Evolutionary conservation across 352 stramenopile species (phyloP).

Genomic region (Phytophthora citrophthora): DNA sequence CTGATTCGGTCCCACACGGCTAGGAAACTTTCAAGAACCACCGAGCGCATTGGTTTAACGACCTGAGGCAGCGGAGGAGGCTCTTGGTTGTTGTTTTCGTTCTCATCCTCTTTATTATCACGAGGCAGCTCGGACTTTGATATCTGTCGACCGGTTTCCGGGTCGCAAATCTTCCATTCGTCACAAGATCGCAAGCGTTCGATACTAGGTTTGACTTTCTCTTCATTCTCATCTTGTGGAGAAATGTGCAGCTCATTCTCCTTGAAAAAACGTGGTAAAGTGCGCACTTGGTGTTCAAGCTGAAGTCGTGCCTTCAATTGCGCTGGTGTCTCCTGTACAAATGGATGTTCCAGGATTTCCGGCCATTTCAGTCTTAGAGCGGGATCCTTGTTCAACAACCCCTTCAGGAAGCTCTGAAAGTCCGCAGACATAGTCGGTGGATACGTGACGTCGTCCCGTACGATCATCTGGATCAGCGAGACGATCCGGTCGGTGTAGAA

Average conservation of each 20-base stretch:
- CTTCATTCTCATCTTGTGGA: slow-evolving; percentile 16
- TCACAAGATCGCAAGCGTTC: slow-evolving; percentile 76
- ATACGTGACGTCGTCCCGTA: slow-evolving; percentile 92
- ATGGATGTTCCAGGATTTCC: slow-evolving; percentile 90
- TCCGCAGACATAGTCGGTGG: slow-evolving; percentile 80
- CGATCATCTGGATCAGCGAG: slow-evolving; percentile 95
- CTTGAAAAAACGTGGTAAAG: slow-evolving; percentile 72
- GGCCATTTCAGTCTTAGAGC: slow-evolving; percentile 88
- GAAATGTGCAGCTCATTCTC: slow-evolving; percentile 48
- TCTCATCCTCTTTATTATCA: background rate
- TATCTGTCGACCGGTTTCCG: slow-evolving; percentile 64
- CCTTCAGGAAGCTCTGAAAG: slow-evolving; percentile 90
- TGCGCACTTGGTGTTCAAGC: slow-evolving; percentile 66
- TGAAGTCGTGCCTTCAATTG: slow-evolving; percentile 57
- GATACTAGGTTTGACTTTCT: slow-evolving; percentile 64
- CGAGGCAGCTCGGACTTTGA: slow-evolving; percentile 9
- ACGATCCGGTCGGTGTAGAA: slow-evolving; percentile 96
- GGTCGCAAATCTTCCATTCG: slow-evolving; percentile 89
- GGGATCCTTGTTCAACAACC: slow-evolving; percentile 92
- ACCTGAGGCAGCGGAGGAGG: background rate
- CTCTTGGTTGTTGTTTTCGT: slow-evolving; percentile 19
- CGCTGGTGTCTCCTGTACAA: slow-evolving; percentile 85
- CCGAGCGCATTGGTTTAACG: background rate
- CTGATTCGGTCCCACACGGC: slow-evolving; percentile 29
- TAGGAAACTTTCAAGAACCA: slow-evolving; percentile 36